phyloP scores from a whole-genome alignment of 352 stramenopile genomes.

The Pythium dissimile region DNA sequence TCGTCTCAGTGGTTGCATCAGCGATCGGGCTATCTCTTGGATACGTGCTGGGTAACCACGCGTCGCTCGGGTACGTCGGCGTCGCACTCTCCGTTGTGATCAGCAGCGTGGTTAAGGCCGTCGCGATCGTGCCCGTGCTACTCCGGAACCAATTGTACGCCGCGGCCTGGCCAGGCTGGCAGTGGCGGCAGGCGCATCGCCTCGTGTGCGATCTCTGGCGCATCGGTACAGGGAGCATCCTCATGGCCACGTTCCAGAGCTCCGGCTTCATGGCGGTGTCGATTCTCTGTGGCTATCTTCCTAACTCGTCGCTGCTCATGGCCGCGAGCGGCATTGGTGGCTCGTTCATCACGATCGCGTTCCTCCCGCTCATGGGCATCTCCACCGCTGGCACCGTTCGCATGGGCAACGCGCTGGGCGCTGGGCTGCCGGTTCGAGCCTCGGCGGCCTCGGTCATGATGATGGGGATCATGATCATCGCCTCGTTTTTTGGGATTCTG shows the following conservation, averaged over 20 bases:
- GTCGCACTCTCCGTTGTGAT: slow-evolving; percentile 30
- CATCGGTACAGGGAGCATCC: slow-evolving; percentile 37
- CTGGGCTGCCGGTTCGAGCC: slow-evolving; percentile 36
- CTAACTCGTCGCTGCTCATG: slow-evolving; percentile 45
- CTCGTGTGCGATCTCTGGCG: slow-evolving; percentile 10
- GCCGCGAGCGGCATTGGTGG: slow-evolving; percentile 52
- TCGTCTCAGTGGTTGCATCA: slow-evolving; percentile 21
- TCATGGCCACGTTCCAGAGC: slow-evolving; percentile 53
- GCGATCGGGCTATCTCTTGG: slow-evolving; percentile 18
- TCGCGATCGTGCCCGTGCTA: slow-evolving; percentile 29
- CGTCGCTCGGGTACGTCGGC: slow-evolving; percentile 35
- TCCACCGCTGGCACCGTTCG: slow-evolving; percentile 50
- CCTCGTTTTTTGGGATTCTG: slow-evolving; percentile 27
- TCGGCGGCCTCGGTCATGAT: slow-evolving; percentile 19
- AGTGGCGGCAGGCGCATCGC: slow-evolving; percentile 12
- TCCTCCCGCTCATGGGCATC: slow-evolving; percentile 51
- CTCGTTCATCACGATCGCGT: slow-evolving; percentile 39
- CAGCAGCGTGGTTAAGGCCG: slow-evolving; percentile 26
- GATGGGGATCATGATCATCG: slow-evolving; percentile 27
- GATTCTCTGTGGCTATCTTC: slow-evolving; percentile 48
- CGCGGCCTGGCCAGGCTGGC: slow-evolving; percentile 31
- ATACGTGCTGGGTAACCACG: slow-evolving; percentile 41
- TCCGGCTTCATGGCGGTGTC: slow-evolving; percentile 41
- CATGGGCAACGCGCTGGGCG: slow-evolving; percentile 56
- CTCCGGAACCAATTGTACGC: slow-evolving; percentile 27